phyloP scores from a whole-genome alignment of 257 asterid species.

The Ophiorrhiza pumila region DNA sequence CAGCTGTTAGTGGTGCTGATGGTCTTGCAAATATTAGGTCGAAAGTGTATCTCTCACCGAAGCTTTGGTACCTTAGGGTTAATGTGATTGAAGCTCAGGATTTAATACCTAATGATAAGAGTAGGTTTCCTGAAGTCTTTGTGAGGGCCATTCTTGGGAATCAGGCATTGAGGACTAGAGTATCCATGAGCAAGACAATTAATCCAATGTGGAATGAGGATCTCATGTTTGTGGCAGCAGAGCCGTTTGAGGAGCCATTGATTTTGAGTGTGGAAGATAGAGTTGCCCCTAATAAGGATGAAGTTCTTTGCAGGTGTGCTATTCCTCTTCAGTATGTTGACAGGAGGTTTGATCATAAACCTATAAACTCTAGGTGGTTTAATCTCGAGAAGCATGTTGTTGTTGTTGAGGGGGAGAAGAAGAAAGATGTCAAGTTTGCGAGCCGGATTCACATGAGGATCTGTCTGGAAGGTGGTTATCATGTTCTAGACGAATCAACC shows the following conservation, averaged over 20 bases:
- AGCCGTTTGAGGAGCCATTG: constrained; percentile 47
- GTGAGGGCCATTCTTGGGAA: constrained; percentile 43
- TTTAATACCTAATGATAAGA: constrained; percentile 36
- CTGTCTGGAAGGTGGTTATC: constrained; percentile 51
- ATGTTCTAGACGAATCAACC: constrained; percentile 50
- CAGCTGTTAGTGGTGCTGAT: constrained; percentile 42
- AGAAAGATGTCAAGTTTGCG: constrained; percentile 41
- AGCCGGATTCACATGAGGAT: constrained; percentile 50
- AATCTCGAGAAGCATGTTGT: constrained; percentile 46
- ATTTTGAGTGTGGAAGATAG: constrained; percentile 49
- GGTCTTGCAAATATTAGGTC: constrained; percentile 45
- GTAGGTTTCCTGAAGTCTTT: constrained; percentile 44
- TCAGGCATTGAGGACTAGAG: constrained; percentile 43
- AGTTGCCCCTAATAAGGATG: constrained; percentile 44
- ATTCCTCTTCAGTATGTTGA: constrained; percentile 35
- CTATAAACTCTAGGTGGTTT: constrained; percentile 37
- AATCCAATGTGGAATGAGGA: constrained; percentile 58
- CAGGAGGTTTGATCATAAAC: constrained; percentile 43
- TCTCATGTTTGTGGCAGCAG: constrained; percentile 49
- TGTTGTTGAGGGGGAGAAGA: constrained; percentile 47
- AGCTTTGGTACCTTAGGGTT: constrained; percentile 49
- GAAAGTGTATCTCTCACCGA: constrained; percentile 46
- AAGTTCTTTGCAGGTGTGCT: constrained; percentile 40
- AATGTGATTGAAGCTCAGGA: constrained; percentile 55
- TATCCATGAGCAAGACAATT: constrained; percentile 39